Base-by-base conservation (phyloP, 768 basidiomycete species). In the Leucosporidium scottii region DNA sequence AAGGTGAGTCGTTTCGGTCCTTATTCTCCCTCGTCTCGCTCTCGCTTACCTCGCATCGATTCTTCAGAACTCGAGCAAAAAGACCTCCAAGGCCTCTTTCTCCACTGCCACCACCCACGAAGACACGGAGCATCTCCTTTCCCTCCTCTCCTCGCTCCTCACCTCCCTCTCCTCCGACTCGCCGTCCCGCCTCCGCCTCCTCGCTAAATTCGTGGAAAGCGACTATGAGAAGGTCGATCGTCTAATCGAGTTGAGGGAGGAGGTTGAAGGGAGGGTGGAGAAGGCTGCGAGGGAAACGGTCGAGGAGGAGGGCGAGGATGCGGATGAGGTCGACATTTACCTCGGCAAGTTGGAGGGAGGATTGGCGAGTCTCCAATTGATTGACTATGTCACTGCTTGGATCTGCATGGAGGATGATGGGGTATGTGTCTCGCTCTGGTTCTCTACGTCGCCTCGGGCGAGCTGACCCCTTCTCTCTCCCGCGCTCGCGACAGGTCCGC, bases 361-460 rank as follows among this genome's bases (percentile, higher is more conserved):
- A 0, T 79, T 96, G 54, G 92, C 89, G 76, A 88, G 87, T 2
- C 78, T 98, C 12, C 94, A 98, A 75, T 91, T 87, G 23, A 84
- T 91, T 50, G 94, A 98, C 78, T 97, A 93, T 74, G 89, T 97
- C 67, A 79, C 97, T 49, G 92, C 89, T 8, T 99, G 96, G 96
- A 79, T 97, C 31, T 84, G 86, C 64, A 93, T 97, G 93, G 96
- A 99, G 79, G 94, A 98, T 74, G 94, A 98, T 74, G 96, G 94
- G 48, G 96, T 96, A 80, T 64, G 89, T 67, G 8, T 44, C 8
- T 44, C 10, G 20, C 68, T 30, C n/a, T 3, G 36, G 44, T 48
- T 27, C 49, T 53, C 44, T 12, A 21, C 25, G 23, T 51, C 27
- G 0, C 2, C 39, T 44, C 39, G 39, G 15, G 8, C 39, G 39